Base-by-base conservation (phyloP, 139 green algal genomes). In the Deuterostichococcus epilithicus region DNA sequence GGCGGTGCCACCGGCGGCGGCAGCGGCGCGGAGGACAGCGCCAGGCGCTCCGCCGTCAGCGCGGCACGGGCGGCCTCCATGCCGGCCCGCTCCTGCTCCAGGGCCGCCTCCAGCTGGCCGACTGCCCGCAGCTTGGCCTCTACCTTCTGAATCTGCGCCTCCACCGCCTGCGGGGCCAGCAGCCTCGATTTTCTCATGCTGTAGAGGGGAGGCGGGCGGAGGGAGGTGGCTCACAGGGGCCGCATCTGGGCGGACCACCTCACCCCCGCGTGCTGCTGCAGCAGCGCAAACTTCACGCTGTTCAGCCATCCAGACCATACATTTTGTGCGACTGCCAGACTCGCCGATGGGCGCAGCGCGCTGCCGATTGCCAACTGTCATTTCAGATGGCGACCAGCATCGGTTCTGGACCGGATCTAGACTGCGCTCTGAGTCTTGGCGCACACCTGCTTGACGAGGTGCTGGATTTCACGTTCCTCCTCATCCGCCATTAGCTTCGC, bases 61-160 rank as follows among this genome's bases (percentile, higher is more conserved):
- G 39, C 32, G 3, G 8, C 18, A 3, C 52, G 52, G 20, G 52
- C 52, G 3, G 52, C 81, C 74, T 79, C 74, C 59, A 76, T 66
- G 33, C 33, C 20, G 44, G 42, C 58, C 22, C 20, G n/a, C 32
- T 77, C 72, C 1, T 26, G 26, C 28, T 63, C 39, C 36, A 78
- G 32, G 8, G 37, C 78, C 68, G 80, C 36, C 71, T 88, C 85
- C 76, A 88, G 60, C 47, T 88, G 75, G 32, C 78, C 69, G 38
- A 87, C 76, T 38, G 83, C 81, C 47, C 87, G 86, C 39, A 84
- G 59, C 79, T 92, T 92, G 35, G 79, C 75, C 28, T 86, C 83
- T 70, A 93, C 32, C 72, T 88, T 88, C 38, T 83, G 42, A 5
- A 84, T 42, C 74, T 87, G 77, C 13, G 35, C n/a, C 37, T 76